Base-by-base conservation (phyloP, 2,329 filamentous ascomycete genomes). In the Aspergillus ochraceoroseus region DNA sequence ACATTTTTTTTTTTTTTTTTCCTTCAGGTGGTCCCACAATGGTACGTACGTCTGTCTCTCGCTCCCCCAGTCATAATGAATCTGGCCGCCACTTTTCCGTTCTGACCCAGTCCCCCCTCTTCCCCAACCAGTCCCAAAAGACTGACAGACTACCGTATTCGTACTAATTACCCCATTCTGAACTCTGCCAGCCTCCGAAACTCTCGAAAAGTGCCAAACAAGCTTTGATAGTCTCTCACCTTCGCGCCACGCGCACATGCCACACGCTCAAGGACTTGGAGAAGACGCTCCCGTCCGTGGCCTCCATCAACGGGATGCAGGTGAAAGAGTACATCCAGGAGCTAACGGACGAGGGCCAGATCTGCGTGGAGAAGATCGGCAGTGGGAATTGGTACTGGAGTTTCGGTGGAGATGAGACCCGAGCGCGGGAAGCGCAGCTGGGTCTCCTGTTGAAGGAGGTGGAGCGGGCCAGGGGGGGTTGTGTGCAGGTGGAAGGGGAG, bases 381-480 rank as follows among this genome's bases (percentile, higher is more conserved):
- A 80, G 72, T 48, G 80, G 79, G 18, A 84, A 84, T 58, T 85
- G 80, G 80, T 84, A 83, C 64, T 85, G 81, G 81, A 75, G 72
- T 48, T 84, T 83, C 57, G 68, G 64, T 12, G 77, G 72, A 18
- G 77, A 82, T 38, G 76, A 76, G 54, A 73, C 68, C 55, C 72
- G 70, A 32, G 58, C 62, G 12, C 67, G 64, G 41, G 64, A 75
- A 33, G 52, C 46, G 11, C 53, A 53, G 26, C 44, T 60, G 34
- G 51, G 32, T 31, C 49, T 52, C 48, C 39, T 64, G 33, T 39
- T 42, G 31, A 48, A 46, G 30, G 61, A 65, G 33, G 52, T 59
- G 53, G 58, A 58, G 44, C 55, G 54, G 31, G 41, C 53, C 8
- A 50, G 51, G 32, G 56, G 51, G 31, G 49, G 48, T 9, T 55